Base-by-base conservation (phyloP, 176 grass and related monocot species). In the Musa acuminata region DNA sequence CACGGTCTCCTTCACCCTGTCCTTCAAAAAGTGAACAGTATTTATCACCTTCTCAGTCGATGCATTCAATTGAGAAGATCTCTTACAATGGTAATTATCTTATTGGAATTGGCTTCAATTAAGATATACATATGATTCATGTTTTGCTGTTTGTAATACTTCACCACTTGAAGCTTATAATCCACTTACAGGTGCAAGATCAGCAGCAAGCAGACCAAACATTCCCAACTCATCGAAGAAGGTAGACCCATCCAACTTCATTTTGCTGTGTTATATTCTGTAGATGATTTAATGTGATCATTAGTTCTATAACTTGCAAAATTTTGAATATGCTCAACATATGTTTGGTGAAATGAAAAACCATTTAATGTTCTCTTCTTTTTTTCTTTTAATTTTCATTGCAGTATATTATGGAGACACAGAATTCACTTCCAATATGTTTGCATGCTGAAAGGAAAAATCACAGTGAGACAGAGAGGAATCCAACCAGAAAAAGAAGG, bases 161-260 rank as follows among this genome's bases (percentile, higher is more conserved):
- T 91, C 86, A 0, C 86, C 86, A 25, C 79, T 89, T 82, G 86
- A 86, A 77, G 87, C 63, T 80, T 85, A 80, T 55, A 85, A 83
- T 62, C 81, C 85, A 49, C 68, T 92, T 23, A 84, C 83, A 72
- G 80, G 85, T 64, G 83, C 92, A 53, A 70, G 82, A 84, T 92
- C 92, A 0, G 64, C 88, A 0, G 16, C 85, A 80, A 87, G 80
- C 79, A 92, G 83, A 81, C 87, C 82, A 62, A 74, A 78, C 66
- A 66, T 71, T 71, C 64, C 65, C 20, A 79, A 87, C 73, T 70
- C 77, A 62, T 43, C 35, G 4, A 43, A 43, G 53, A 57, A 79
- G 35, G 35, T 43, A 43, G 35, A 43, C 35, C 65, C 13, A 22
- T 55, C 66, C 53, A 75, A 71, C 77, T 71, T 65, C 17, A 20